phyloP scores from a whole-genome alignment of 257 asterid species.

The Rauvolfia tetraphylla region DNA sequence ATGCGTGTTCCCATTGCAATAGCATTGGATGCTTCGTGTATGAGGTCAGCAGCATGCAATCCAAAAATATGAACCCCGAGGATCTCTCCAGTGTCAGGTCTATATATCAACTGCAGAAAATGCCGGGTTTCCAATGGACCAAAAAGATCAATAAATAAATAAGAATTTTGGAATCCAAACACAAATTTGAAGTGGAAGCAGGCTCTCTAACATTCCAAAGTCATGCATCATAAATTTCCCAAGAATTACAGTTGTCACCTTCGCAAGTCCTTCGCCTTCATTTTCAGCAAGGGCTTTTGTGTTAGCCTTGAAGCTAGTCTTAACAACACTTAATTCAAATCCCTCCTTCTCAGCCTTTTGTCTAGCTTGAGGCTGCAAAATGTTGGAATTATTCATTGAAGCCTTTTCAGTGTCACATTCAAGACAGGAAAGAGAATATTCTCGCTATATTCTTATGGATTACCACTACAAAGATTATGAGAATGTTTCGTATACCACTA shows the following conservation, averaged over 20 bases:
- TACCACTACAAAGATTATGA: background rate
- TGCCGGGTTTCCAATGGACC: constrained; percentile 18
- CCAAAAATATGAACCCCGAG: constrained; percentile 95
- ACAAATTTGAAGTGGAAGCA: background rate
- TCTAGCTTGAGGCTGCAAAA: constrained; percentile 86
- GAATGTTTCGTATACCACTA: too few relatives aligned
- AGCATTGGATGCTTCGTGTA: constrained; percentile 91
- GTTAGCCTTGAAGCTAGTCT: constrained; percentile 94
- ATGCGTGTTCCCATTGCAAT: constrained; percentile 82
- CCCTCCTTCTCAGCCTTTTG: constrained; percentile 89
- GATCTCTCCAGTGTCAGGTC: constrained; percentile 91
- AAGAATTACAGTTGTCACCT: constrained; percentile 41
- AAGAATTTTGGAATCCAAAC: background rate
- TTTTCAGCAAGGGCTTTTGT: constrained; percentile 94
- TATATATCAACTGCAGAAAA: constrained; percentile 72
- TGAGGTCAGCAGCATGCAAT: constrained; percentile 93
- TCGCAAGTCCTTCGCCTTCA: constrained; percentile 94
- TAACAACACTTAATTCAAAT: constrained; percentile 72
- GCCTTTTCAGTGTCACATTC: background rate
- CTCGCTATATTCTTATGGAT: background rate
- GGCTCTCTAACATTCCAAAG: background rate
- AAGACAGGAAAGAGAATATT: background rate
- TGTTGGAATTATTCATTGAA: constrained; percentile 18
- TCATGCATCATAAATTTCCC: background rate
- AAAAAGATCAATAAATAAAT: background rate